phyloP scores from a whole-genome alignment of 2,329 filamentous ascomycete species.

The Calonectria montana region DNA sequence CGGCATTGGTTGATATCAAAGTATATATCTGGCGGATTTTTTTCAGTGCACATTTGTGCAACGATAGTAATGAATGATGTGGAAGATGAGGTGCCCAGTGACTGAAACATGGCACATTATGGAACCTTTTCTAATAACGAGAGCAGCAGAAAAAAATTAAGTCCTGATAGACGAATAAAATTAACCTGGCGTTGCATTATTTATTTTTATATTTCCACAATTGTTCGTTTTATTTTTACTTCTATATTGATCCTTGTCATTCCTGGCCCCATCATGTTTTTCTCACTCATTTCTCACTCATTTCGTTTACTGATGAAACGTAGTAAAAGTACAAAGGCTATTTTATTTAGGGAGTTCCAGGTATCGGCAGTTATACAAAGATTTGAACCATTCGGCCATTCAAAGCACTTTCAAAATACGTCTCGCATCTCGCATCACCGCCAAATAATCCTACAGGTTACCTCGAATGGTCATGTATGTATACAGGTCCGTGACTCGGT shows the following conservation, averaged over 20 bases:
- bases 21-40: not conserved
- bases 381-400: conserved; percentile 26
- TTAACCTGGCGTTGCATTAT: not conserved
- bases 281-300: not conserved
- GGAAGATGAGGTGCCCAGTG: not conserved
- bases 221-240: too few relatives aligned
- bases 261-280: not conserved
- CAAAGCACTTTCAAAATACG: conserved; percentile 23
- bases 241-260: too few relatives aligned
- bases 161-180: not conserved
- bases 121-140: not conserved
- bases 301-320: not conserved
- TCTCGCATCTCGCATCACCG: conserved; percentile 25
- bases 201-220: not conserved
- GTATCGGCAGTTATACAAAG: conserved; percentile 41
- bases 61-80: conserved; percentile 22
- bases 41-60: not conserved
- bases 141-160: not conserved
- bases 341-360: conserved; percentile 34
- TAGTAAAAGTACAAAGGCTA: conserved; percentile 30
- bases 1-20: not conserved
- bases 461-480: conserved; percentile 31
- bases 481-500: conserved; percentile 33
- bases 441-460: conserved; percentile 41
- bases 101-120: not conserved